Base-by-base conservation (phyloP, 2,329 filamentous ascomycete genomes). In the Aspergillus novofumigatus region DNA sequence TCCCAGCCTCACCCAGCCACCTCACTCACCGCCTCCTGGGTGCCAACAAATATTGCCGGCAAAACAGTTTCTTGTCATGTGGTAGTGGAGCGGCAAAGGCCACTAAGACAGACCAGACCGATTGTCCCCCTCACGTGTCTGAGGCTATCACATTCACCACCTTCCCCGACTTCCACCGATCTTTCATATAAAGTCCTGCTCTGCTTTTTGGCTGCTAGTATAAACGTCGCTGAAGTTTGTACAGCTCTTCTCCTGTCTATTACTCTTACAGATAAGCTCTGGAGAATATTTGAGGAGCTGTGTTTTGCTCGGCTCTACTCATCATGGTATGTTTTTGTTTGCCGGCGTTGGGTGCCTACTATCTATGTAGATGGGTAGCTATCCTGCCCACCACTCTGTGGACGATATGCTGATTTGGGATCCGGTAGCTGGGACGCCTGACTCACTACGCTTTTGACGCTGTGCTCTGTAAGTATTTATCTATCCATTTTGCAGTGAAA, bases 381-480 rank as follows among this genome's bases (percentile, higher is more conserved):
- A 26, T 6, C 25, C 25, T 26, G 6, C 7, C 25, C 25, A 26
- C 25, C 5, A 7, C 25, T 26, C 5, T 26, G 25, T 6, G 25
- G 25, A 7, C 25, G 5, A 25, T 45, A 23, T 23, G 42, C 89
- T 78, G 85, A 83, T 75, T 3, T 38, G 2, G 5, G 78, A 87
- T 67, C 85, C 80, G 82, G 81, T 80, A 97, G 93, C 83, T 97
- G 78, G 93, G 92, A 81, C 88, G 89, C 77, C 79, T 97, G 70
- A 90, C 90, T 74, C 93, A 97, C 80, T 96, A 95, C 81, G 91
- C 92, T 71, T 93, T 97, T 76, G 93, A 97, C 78, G 93, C 93
- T 63, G 91, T 97, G 66, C 86, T 97, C 68, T 81, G 91, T 94
- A 85, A 68, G 89, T 81, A 47, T 25, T 47, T 35, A 14, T 6